Evolutionary conservation across 1,284 basidiomycete species (phyloP).

Genomic region (Naganishia liquefaciens): DNA sequence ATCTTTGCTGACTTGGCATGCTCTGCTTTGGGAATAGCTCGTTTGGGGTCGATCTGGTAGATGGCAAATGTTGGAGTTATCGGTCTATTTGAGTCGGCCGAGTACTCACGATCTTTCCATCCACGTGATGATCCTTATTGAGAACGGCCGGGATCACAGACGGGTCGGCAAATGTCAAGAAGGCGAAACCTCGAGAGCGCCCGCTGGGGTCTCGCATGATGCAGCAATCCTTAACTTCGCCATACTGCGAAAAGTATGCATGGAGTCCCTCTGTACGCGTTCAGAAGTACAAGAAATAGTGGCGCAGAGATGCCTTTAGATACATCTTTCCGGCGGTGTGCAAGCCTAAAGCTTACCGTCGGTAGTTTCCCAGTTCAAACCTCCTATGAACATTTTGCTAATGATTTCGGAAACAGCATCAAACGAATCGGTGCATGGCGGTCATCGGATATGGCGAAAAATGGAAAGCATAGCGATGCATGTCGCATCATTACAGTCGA

Average conservation of each 20-base stretch:
- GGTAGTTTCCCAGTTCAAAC: constrained; percentile 95
- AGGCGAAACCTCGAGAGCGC: constrained; percentile 88
- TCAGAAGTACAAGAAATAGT: constrained; percentile 15
- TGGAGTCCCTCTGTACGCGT: constrained; percentile 67
- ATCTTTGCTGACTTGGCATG: constrained; percentile 88
- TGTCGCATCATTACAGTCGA: constrained; percentile 22
- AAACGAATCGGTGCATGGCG: not conserved
- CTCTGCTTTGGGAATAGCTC: constrained; percentile 93
- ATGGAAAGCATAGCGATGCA: not conserved
- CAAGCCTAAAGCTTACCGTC: constrained; percentile 63
- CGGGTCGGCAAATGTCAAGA: constrained; percentile 85
- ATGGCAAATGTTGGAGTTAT: not conserved
- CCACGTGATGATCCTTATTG: constrained; percentile 82
- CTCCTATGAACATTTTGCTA: constrained; percentile 97
- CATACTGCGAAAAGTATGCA: constrained; percentile 85
- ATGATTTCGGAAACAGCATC: not conserved
- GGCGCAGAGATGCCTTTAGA: constrained; percentile 2
- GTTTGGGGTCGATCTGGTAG: constrained; percentile 95
- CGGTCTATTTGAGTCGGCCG: not conserved
- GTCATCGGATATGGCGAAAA: not conserved
- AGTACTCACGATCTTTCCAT: constrained; percentile 81
- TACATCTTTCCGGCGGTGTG: constrained; percentile 16
- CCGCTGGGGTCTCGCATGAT: constrained; percentile 93
- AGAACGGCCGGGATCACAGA: constrained; percentile 86
- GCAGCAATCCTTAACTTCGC: constrained; percentile 85